A percentile compares a stretch with the other conserved stretches of the same genome.
phyloP scores from a whole-genome alignment of 805 yeast species.

The Citeromyces matritensis region DNA sequence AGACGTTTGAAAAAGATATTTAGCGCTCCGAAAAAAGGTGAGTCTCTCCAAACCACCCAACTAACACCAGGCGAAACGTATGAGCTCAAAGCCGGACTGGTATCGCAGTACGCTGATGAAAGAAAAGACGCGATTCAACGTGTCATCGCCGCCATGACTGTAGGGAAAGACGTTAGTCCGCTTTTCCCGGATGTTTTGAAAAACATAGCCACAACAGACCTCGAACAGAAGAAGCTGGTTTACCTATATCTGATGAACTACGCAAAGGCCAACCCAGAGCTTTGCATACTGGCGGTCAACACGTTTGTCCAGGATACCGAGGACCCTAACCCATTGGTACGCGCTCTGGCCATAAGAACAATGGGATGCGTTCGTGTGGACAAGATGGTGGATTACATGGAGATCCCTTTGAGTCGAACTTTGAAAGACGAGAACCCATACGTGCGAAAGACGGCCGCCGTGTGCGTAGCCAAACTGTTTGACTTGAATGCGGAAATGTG shows the following conservation, averaged over 20 bases:
- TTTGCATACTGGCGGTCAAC: constrained; percentile 90
- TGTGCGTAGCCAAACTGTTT: constrained; percentile 90
- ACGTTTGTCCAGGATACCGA: constrained; percentile 92
- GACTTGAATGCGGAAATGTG: constrained; percentile 74
- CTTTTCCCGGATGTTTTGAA: constrained; percentile 92
- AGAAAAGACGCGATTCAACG: constrained; percentile 94
- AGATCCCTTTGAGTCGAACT: constrained; percentile 75
- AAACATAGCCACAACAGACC: constrained; percentile 91
- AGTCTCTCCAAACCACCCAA: too few species aligned
- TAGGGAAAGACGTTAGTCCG: constrained; percentile 91
- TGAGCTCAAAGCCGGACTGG: constrained; percentile 81
- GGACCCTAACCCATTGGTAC: constrained; percentile 90
- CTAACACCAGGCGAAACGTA: constrained; percentile 40
- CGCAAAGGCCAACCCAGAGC: constrained; percentile 92
- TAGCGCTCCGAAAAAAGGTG: constrained; percentile 32
- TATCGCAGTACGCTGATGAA: constrained; percentile 88
- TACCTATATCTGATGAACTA: constrained; percentile 93
- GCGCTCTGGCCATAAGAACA: constrained; percentile 93
- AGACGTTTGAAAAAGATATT: constrained; percentile 25
- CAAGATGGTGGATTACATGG: constrained; percentile 90
- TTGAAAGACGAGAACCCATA: constrained; percentile 90
- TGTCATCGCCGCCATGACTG: constrained; percentile 96
- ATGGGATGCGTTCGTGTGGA: constrained; percentile 98
- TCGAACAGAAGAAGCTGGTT: constrained; percentile 93
- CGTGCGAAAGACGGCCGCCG: constrained; percentile 94